Evolutionary conservation across 352 stramenopile species (phyloP), one percentile per base, ranked within the genome.

Genomic region (Phytophthora cactorum): DNA sequence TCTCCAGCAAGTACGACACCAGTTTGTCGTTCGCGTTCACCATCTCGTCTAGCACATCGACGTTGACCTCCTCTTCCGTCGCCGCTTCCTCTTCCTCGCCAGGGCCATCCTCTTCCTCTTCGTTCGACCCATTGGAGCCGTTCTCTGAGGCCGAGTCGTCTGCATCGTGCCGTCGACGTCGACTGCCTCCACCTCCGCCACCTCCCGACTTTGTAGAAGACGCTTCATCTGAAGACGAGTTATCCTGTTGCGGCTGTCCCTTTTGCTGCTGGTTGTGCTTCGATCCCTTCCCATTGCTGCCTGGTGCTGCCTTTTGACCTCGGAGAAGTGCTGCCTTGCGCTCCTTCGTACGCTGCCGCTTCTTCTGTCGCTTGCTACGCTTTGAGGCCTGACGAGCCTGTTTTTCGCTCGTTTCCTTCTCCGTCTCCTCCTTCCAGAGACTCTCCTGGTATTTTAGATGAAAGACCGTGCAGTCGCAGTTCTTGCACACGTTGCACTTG

Each of bases 401-500:
- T 71, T 96, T 96, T 63, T 96, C 88, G 52, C 75, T 90, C 49
- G 88, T 96, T 53, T 97, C 86, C 59, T 96, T 96, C 67, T 98
- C 96, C 44, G 93, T 97, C 70, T 98, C 77, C 63, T 98, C 96
- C 54, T 97, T 97, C 80, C 89, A 98, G 52, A 98, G 88, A 63
- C 96, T 98, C 52, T 92, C 83, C 61, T 99, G 97, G 67, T 99
- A 99, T 56, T 97, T 97, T 28, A 99, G 82, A 71, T 99, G 97
- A 72, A 99, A 99, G 1, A 98, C 86, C 31, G 90, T 96, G 77
- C 97, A 99, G 72, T 99, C 95, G 69, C 97, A 99, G 55, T 93
- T 94, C 76, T 86, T 94, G 74, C 97, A 99, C 9, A 99, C 97
- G 59, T 98, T 97, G 68, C 97, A 99, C 79, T 99, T 99, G 81